Evolutionary conservation across 1,139 yeast species (phyloP).

Genomic region (Geotrichum siamense): DNA sequence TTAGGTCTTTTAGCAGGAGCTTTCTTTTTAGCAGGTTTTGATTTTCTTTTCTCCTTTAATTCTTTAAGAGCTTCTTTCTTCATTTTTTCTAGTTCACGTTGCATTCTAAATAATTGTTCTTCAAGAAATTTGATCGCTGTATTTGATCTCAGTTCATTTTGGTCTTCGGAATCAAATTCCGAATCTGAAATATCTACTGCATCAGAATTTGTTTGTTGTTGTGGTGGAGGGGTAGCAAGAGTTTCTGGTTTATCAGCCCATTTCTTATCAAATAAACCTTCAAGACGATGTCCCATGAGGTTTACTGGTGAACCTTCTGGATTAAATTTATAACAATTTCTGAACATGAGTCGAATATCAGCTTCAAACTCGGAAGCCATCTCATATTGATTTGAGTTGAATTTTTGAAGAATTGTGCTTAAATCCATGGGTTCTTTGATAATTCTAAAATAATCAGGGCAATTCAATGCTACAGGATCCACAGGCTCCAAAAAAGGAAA

Average conservation of each 20-base stretch:
- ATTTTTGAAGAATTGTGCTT: conserved; percentile 72
- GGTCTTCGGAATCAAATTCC: conserved; percentile 59
- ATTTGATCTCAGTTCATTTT: conserved; percentile 57
- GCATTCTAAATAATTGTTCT: conserved; percentile 79
- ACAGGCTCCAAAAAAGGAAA: conserved; percentile 93
- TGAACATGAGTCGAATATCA: conserved; percentile 76
- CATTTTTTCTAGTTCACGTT: conserved; percentile 71
- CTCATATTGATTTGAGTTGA: conserved; percentile 80
- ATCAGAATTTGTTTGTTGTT: conserved; percentile 23
- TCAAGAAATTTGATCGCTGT: conserved; percentile 89
- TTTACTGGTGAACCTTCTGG: conserved; percentile 96
- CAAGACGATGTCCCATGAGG: conserved; percentile 89
- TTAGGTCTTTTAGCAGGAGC: conserved; percentile 25
- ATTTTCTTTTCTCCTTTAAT: conserved; percentile 36
- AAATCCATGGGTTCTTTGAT: conserved; percentile 94
- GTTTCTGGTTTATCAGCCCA: conserved; percentile 89
- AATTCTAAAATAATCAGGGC: conserved; percentile 80
- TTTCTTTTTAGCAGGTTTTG: conserved; percentile 27
- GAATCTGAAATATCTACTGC: conserved; percentile 35
- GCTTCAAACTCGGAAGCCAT: conserved; percentile 80
- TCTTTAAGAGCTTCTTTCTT: conserved; percentile 61
- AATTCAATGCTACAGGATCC: conserved; percentile 87
- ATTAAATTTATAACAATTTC: conserved; percentile 84
- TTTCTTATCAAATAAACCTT: conserved; percentile 73
- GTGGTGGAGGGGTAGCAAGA: conserved; percentile 52